Evolutionary conservation across 2,329 filamentous ascomycete species (phyloP).

Genomic region (Shiraia sp.): DNA sequence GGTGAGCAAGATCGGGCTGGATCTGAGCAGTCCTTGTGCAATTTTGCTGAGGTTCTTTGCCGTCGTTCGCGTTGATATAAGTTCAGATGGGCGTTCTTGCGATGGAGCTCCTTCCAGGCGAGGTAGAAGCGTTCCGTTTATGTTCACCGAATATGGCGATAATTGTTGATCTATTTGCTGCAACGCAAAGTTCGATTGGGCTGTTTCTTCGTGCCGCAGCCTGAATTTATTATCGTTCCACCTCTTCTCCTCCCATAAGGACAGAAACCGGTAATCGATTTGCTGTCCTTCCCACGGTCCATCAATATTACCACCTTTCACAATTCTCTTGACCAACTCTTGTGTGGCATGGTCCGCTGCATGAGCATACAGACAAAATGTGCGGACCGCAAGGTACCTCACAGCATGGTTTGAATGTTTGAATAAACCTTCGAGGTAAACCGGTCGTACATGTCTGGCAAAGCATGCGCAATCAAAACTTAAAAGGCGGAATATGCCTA

Average conservation of each 20-base stretch:
- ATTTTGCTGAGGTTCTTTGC: constrained; percentile 71
- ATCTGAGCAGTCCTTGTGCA: constrained; percentile 66
- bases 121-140: constrained; percentile 46
- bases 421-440: constrained; percentile 71
- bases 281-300: constrained; percentile 74
- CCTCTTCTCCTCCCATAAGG: constrained; percentile 65
- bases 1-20: constrained; percentile 76
- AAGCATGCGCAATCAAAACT: constrained; percentile 75
- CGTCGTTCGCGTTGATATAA: constrained; percentile 72
- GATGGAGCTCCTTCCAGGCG: constrained; percentile 37
- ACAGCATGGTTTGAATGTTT: constrained; percentile 61
- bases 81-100: constrained; percentile 26
- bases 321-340: constrained; percentile 67
- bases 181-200: background rate
- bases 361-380: constrained; percentile 77
- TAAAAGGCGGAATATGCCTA: constrained; percentile 78
- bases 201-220: constrained; percentile 8
- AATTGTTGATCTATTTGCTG: constrained; percentile 20
- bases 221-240: constrained; percentile 39
- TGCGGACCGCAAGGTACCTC: constrained; percentile 79
- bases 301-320: constrained; percentile 65
- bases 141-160: constrained; percentile 36
- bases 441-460: constrained; percentile 64
- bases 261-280: constrained; percentile 78
- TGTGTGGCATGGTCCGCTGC: constrained; percentile 80